Evolutionary conservation across 2,329 filamentous ascomycete genomes (phyloP).

Genomic region (Penicillium crustosum): DNA sequence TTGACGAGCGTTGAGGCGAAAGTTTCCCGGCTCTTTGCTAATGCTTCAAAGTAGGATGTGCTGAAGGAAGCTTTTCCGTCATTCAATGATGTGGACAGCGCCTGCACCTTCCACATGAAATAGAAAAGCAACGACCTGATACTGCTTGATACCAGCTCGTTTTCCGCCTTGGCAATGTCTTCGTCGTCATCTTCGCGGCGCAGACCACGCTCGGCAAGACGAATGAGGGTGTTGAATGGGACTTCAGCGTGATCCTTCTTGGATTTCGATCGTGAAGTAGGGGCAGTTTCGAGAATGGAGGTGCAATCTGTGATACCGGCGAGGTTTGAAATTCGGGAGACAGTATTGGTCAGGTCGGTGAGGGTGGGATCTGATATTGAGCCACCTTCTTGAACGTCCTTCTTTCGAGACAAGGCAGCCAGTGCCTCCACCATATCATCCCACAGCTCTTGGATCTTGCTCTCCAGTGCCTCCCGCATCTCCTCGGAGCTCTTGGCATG

Average conservation of each 20-base stretch:
- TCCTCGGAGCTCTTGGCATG: constrained; percentile 86
- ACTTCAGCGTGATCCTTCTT: constrained; percentile 41
- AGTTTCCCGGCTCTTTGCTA: constrained; percentile 61
- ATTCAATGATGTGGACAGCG: constrained; percentile 56
- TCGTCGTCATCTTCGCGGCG: constrained; percentile 63
- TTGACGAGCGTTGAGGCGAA: constrained; percentile 52
- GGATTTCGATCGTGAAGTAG: constrained; percentile 35
- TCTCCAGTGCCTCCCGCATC: constrained; percentile 79
- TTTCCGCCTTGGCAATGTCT: constrained; percentile 73
- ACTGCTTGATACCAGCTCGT: constrained; percentile 72
- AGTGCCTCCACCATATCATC: constrained; percentile 77
- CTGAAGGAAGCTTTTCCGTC: constrained; percentile 58
- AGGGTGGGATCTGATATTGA: constrained; percentile 66
- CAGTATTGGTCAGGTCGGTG: constrained; percentile 68
- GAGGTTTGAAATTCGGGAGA: constrained; percentile 78
- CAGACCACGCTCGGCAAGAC: constrained; percentile 71
- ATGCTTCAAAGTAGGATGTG: constrained; percentile 64
- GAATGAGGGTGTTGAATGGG: constrained; percentile 66
- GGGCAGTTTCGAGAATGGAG: constrained; percentile 66
- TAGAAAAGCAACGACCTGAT: constrained; percentile 80
- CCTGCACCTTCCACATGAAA: constrained; percentile 87
- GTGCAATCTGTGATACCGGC: constrained; percentile 76
- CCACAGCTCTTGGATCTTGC: constrained; percentile 79
- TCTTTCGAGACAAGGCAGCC: constrained; percentile 67
- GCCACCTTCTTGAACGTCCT: constrained; percentile 69